Evolutionary conservation across 208 protist species (phyloP).

Genomic region (Herpetomonas muscarum): DNA sequence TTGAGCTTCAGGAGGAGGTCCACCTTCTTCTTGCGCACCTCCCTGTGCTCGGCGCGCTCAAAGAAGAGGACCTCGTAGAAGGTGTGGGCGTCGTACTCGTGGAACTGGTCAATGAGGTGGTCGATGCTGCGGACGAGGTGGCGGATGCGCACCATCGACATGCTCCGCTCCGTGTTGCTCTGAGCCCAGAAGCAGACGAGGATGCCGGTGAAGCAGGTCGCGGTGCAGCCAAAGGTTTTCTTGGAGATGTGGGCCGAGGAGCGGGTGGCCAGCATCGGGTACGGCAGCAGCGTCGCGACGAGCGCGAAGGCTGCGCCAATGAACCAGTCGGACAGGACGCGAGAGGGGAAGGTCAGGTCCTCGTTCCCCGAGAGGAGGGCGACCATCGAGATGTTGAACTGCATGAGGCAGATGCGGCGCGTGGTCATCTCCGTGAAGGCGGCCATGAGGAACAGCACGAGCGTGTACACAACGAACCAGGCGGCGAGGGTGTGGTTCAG

Average conservation of each 20-base stretch:
- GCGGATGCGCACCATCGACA: conserved; percentile 72
- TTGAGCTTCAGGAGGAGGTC: conserved; percentile 51
- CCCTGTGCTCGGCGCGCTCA: conserved; percentile 50
- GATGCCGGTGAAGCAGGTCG: conserved; percentile 57
- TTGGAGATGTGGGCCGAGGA: conserved; percentile 22
- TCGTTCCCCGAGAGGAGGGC: conserved; percentile 34
- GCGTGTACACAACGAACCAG: conserved; percentile 65
- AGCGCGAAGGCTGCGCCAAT: conserved; percentile 57
- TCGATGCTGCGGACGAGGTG: conserved; percentile 47
- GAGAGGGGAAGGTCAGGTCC: conserved; percentile 26
- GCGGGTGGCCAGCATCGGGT: conserved; percentile 52
- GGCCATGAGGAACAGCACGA: conserved; percentile 58
- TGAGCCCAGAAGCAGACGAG: conserved; percentile 60
- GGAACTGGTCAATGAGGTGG: conserved; percentile 47
- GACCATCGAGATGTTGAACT: conserved; percentile 63
- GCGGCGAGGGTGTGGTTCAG: conserved; percentile 34
- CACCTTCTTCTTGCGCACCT: conserved; percentile 59
- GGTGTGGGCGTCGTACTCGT: conserved; percentile 38
- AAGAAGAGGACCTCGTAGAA: conserved; percentile 76
- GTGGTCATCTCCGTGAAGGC: conserved; percentile 47
- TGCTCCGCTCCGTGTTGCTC: conserved; percentile 66
- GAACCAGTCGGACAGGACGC: conserved; percentile 48
- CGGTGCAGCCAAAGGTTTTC: conserved; percentile 36
- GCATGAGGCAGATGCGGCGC: conserved; percentile 53
- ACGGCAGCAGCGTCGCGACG: conserved; percentile 50